Conservation (phyloP, 176 grass and related monocot species). For the Oryza meyeriana region DNA sequence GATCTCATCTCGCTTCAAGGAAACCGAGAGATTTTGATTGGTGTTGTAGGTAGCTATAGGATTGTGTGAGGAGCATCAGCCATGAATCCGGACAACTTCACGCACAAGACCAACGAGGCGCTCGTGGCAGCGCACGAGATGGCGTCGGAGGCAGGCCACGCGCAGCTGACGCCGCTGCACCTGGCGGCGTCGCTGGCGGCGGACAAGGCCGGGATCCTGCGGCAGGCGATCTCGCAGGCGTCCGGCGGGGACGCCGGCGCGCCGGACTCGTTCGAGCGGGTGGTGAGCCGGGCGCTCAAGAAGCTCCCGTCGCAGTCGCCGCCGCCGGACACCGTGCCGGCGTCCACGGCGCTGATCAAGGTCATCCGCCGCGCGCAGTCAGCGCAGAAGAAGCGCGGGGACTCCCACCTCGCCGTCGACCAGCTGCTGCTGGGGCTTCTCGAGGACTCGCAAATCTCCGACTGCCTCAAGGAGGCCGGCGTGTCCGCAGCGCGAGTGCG, state of each 20-base stretch:
- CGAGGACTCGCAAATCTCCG: constrained; percentile 66
- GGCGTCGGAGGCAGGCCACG: constrained; percentile 56
- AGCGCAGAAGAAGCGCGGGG: constrained; percentile 57
- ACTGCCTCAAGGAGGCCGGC: constrained; percentile 70
- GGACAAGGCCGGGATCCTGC: constrained; percentile 52
- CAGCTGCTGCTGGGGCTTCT: constrained; percentile 64
- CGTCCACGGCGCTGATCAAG: constrained; percentile 60
- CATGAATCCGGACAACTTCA: constrained; percentile 98
- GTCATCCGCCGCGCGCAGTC: constrained; percentile 69
- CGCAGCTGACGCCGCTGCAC: constrained; percentile 73
- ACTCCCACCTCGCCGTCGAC: constrained; percentile 76
- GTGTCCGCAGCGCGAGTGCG: constrained; percentile 35
- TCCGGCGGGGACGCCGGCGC: constrained; percentile 29
- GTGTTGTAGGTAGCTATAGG: background rate
- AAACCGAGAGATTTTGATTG: background rate
- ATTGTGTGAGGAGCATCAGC: background rate
- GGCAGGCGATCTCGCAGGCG: constrained; percentile 55
- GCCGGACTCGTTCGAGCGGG: constrained; percentile 59
- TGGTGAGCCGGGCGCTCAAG: constrained; percentile 50
- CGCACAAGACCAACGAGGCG: constrained; percentile 96
- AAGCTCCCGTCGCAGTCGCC: constrained; percentile 64
- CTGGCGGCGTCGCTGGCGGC: constrained; percentile 47
- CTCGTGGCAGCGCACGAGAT: constrained; percentile 76
- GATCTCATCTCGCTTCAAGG: background rate
- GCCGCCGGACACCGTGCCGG: constrained; percentile 52